Percentiles rank a stretch among this genome's conserved stretches.
Conservation (phyloP, 2,329 filamentous ascomycete genomes). For the Fusarium buharicum region DNA sequence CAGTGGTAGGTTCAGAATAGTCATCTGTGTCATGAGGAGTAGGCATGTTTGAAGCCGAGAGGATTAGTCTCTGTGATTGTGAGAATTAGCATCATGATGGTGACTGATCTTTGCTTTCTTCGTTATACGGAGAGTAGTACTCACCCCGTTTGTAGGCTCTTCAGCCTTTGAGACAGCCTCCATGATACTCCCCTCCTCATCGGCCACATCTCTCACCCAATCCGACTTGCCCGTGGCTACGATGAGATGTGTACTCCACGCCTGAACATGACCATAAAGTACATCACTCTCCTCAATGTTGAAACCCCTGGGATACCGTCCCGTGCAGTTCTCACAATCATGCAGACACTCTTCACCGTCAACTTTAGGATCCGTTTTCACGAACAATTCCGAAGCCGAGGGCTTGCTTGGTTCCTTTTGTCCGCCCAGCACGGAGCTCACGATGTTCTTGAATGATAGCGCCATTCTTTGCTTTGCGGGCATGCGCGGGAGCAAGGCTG, state of each 20-base stretch:
- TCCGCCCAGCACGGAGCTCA: constrained; percentile 47
- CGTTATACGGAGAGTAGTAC: constrained; percentile 44
- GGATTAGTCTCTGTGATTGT: constrained; percentile 79
- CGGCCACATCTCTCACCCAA: constrained; percentile 88
- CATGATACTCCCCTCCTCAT: constrained; percentile 90
- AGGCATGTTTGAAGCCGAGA: constrained; percentile 92
- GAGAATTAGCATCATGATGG: constrained; percentile 1
- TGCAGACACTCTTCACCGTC: constrained; percentile 91
- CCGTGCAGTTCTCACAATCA: constrained; percentile 84
- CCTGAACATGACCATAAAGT: constrained; percentile 86
- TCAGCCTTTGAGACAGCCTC: constrained; percentile 71
- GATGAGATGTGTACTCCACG: constrained; percentile 88
- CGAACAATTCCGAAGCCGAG: constrained; percentile 68
- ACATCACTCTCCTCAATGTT: constrained; percentile 80
- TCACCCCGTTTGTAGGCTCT: constrained; percentile 74
- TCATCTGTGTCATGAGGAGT: constrained; percentile 73
- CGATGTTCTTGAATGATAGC: constrained; percentile 50
- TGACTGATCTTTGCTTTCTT: no score
- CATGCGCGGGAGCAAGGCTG: constrained; percentile 42
- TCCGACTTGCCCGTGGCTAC: constrained; percentile 96
- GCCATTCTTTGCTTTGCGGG: constrained; percentile 56
- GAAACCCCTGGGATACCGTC: constrained; percentile 77
- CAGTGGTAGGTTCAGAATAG: constrained; percentile 77
- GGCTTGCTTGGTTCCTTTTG: constrained; percentile 37
- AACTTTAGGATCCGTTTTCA: constrained; percentile 75